Percentiles rank a stretch among this genome's conserved stretches.
These are phyloP conservation scores for Gossypium armourianum DNA, from an alignment of 441 rosid genomes.

Conservation along the genomic window DNA sequence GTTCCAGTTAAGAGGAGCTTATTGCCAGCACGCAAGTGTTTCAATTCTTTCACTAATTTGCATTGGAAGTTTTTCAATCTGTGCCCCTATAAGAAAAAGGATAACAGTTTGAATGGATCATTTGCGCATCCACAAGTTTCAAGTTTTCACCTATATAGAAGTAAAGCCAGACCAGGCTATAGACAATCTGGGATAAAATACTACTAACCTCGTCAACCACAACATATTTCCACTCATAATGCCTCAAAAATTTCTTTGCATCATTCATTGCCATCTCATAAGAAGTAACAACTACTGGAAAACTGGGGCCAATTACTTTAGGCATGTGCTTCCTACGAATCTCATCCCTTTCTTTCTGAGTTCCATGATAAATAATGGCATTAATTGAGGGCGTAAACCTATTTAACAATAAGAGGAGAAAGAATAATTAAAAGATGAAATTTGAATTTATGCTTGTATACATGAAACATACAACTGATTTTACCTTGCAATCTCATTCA, in stretches of 20 bases:
- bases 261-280: slow-evolving; percentile 85
- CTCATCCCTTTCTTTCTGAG: slow-evolving; percentile 51
- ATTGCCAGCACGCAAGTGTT: slow-evolving; percentile 43
- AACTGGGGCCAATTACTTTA: slow-evolving; percentile 52
- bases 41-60: slow-evolving; percentile 62
- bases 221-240: slow-evolving; percentile 76
- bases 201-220: slow-evolving; percentile 80
- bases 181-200: not conserved
- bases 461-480: not conserved
- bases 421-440: not conserved
- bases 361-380: slow-evolving; percentile 80
- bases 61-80: slow-evolving; percentile 79
- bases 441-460: slow-evolving; percentile 9
- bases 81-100: slow-evolving; percentile 53
- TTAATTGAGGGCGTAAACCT: slow-evolving; percentile 71
- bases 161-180: not conserved
- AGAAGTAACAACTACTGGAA: slow-evolving; percentile 77
- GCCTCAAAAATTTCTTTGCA: slow-evolving; percentile 51
- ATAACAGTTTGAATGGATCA: slow-evolving; percentile 12
- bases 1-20: slow-evolving; percentile 90
- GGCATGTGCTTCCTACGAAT: slow-evolving; percentile 68
- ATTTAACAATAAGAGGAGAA: slow-evolving; percentile 8
- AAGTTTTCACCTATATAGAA: not conserved
- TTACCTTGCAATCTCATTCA: slow-evolving; percentile 73
- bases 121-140: not conserved